These are phyloP conservation scores for Jasminum sambac DNA, from an alignment of 257 asterid species.

Conservation along the genomic window DNA sequence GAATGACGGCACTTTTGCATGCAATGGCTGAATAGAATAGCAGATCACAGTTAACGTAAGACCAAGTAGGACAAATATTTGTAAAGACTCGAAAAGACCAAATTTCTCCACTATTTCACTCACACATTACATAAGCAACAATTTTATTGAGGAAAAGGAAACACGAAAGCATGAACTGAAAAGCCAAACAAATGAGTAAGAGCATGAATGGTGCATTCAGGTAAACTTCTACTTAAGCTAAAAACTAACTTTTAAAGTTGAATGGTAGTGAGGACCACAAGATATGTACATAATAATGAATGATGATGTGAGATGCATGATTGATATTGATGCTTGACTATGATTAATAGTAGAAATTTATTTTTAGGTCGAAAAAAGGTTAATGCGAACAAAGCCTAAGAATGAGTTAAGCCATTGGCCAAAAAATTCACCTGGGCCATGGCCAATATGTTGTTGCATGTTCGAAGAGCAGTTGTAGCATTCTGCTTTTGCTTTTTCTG, in stretches of 20 bases:
- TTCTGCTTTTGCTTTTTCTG: slow-evolving; percentile 90
- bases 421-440: slow-evolving; percentile 67
- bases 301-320: too few relatives aligned
- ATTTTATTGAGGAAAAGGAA: background rate
- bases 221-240: too few relatives aligned
- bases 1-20: slow-evolving; percentile 80
- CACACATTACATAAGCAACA: background rate
- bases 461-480: slow-evolving; percentile 73
- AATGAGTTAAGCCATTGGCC: background rate
- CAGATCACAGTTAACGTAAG: slow-evolving; percentile 8
- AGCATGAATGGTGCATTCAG: too few relatives aligned
- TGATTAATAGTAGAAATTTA: too few relatives aligned
- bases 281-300: too few relatives aligned
- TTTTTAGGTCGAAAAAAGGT: too few relatives aligned
- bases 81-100: background rate
- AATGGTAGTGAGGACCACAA: too few relatives aligned
- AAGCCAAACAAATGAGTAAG: too few relatives aligned
- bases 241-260: too few relatives aligned
- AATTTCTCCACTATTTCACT: background rate
- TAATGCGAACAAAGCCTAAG: too few relatives aligned
- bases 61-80: background rate
- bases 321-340: too few relatives aligned
- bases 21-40: slow-evolving; percentile 62
- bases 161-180: background rate
- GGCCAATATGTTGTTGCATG: slow-evolving; percentile 77